A percentile compares a stretch with the other conserved stretches of the same genome.
phyloP scores from a whole-genome alignment of 495 filamentous ascomycete species.

The Choiromyces venosus region DNA sequence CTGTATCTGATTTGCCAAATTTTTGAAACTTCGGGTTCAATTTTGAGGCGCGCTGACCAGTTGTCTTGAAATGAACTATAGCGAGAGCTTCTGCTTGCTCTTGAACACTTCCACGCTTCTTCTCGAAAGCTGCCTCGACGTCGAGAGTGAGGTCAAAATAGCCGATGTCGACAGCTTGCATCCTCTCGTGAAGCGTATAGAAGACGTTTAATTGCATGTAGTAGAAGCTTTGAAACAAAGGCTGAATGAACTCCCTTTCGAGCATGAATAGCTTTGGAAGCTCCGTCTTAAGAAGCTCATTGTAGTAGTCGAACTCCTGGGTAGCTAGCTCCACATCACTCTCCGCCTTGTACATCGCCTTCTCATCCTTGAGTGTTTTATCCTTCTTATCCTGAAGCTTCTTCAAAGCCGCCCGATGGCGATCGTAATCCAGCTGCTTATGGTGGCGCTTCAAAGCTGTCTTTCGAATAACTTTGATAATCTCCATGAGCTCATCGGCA shows the following conservation, averaged over 20 bases:
- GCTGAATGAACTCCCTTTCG: slow-evolving; percentile 95
- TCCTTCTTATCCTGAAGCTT: slow-evolving; percentile 98
- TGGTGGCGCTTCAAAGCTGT: slow-evolving; percentile 84
- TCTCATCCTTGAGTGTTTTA: slow-evolving; percentile 91
- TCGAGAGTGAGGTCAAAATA: slow-evolving; percentile 92
- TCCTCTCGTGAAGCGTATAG: slow-evolving; percentile 95
- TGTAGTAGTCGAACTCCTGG: slow-evolving; percentile 94
- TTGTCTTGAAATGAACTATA: slow-evolving; percentile 85
- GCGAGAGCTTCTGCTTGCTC: slow-evolving; percentile 72
- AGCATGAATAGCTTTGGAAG: slow-evolving; percentile 85
- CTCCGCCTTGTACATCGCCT: slow-evolving; percentile 92
- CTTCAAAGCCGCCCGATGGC: slow-evolving; percentile 73
- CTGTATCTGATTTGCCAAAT: slow-evolving; percentile 32
- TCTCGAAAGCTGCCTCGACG: slow-evolving; percentile 81
- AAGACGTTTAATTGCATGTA: slow-evolving; percentile 99
- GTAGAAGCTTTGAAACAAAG: slow-evolving; percentile 98
- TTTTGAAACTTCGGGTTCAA: slow-evolving; percentile 32
- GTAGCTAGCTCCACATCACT: slow-evolving; percentile 86
- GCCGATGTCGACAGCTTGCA: slow-evolving; percentile 93
- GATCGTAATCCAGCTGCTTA: slow-evolving; percentile 95
- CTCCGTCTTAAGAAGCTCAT: slow-evolving; percentile 92
- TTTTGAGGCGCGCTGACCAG: slow-evolving; percentile 29
- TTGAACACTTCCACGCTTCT: slow-evolving; percentile 79
- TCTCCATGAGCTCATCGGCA: slow-evolving; percentile 88
- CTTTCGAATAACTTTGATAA: slow-evolving; percentile 93